Conservation (phyloP, 805 yeast genomes). For the Metschnikowia gelsemii region DNA sequence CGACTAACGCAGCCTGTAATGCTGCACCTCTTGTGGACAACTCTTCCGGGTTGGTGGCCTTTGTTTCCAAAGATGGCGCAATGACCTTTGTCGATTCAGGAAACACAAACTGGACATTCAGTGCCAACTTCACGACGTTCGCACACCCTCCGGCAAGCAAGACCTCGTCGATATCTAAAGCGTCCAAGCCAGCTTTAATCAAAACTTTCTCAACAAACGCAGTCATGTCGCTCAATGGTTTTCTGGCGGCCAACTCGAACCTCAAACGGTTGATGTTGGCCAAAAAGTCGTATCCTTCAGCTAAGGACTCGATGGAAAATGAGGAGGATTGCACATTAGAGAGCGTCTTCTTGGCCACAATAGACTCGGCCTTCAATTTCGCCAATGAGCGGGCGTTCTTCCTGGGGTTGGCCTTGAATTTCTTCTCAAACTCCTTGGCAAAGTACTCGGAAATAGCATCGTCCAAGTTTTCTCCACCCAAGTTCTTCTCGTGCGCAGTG, state of each 20-base stretch:
- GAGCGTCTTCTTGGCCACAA: constrained; percentile 84
- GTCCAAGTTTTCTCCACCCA: constrained; percentile 90
- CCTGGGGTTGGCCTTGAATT: constrained; percentile 77
- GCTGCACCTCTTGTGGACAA: constrained; percentile 93
- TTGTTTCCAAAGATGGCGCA: constrained; percentile 71
- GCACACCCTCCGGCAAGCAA: constrained; percentile 92
- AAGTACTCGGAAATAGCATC: constrained; percentile 75
- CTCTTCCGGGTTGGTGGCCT: constrained; percentile 86
- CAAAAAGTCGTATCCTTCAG: constrained; percentile 92
- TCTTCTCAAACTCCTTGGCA: constrained; percentile 92
- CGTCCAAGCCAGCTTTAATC: constrained; percentile 78
- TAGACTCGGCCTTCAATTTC: constrained; percentile 80
- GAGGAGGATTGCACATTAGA: constrained; percentile 86
- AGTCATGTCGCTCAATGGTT: constrained; percentile 72
- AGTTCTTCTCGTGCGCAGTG: constrained; percentile 73
- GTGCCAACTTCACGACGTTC: constrained; percentile 85
- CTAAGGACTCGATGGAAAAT: constrained; percentile 90
- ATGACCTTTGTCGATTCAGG: constrained; percentile 74
- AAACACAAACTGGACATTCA: constrained; percentile 70
- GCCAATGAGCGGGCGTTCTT: constrained; percentile 81
- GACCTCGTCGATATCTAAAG: constrained; percentile 86
- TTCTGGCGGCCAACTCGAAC: constrained; percentile 83
- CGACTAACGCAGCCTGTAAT: constrained; percentile 86
- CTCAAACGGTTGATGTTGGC: constrained; percentile 91
- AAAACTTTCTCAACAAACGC: constrained; percentile 73